Evolutionary conservation across 352 stramenopile genomes (phyloP).

Genomic region (Globisporangium acanthophoron): DNA sequence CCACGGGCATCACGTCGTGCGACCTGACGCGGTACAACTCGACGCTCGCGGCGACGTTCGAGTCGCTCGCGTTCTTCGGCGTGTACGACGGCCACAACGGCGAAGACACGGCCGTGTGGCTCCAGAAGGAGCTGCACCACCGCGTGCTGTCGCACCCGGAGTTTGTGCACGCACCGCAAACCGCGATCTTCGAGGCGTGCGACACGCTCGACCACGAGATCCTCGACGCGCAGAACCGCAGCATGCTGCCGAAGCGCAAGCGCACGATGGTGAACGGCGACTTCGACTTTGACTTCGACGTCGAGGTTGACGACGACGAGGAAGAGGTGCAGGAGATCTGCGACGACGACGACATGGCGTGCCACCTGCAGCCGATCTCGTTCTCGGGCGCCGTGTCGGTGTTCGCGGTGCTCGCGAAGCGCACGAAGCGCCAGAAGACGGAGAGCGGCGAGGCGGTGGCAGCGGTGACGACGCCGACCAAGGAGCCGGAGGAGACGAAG

Average conservation of each 20-base stretch:
- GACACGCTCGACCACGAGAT: slow-evolving; percentile 69
- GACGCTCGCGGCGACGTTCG: slow-evolving; percentile 27
- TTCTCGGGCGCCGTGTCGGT: slow-evolving; percentile 78
- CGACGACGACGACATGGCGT: slow-evolving; percentile 42
- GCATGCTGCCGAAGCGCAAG: slow-evolving; percentile 60
- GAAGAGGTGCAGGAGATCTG: slow-evolving; percentile 31
- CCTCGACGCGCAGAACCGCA: slow-evolving; percentile 68
- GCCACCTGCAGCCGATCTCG: slow-evolving; percentile 70
- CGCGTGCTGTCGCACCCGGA: slow-evolving; percentile 54
- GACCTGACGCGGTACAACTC: slow-evolving; percentile 36
- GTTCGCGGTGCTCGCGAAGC: slow-evolving; percentile 55
- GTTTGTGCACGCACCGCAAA: slow-evolving; percentile 45
- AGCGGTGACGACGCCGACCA: neutral
- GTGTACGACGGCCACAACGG: slow-evolving; percentile 90
- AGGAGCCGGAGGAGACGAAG: slow-evolving; percentile 7
- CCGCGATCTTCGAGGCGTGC: slow-evolving; percentile 52
- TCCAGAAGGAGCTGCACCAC: slow-evolving; percentile 80
- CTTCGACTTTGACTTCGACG: slow-evolving; percentile 10
- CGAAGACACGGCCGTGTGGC: slow-evolving; percentile 60
- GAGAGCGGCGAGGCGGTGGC: neutral
- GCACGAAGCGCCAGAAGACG: slow-evolving; percentile 12
- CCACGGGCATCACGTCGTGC: slow-evolving; percentile 39
- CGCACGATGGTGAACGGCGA: slow-evolving; percentile 37
- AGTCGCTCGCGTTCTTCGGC: slow-evolving; percentile 69
- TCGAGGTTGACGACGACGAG: slow-evolving; percentile 16